Conservation (phyloP, 176 grass and related monocot genomes). For the Sorghum bicolor region DNA sequence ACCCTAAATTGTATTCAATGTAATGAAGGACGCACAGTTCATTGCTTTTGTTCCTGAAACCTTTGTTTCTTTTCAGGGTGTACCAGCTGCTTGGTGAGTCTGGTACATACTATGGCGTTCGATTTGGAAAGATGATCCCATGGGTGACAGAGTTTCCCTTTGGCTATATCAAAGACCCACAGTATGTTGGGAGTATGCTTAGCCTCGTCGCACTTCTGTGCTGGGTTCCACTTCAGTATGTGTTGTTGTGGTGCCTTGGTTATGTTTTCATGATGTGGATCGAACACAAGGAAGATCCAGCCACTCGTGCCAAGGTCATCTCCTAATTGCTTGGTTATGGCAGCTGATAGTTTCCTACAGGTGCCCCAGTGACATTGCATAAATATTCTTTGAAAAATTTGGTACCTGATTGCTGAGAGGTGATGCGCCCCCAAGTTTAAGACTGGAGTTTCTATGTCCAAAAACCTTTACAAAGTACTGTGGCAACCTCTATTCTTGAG, state of each 20-base stretch:
- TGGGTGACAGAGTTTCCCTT: constrained; percentile 91
- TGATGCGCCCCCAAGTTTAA: neutral
- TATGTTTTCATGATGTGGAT: constrained; percentile 86
- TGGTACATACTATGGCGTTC: constrained; percentile 81
- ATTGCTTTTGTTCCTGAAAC: constrained; percentile 10
- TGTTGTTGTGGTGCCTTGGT: constrained; percentile 73
- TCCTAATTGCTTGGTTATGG: constrained; percentile 24
- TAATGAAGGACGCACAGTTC: neutral
- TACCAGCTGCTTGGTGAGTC: constrained; percentile 88
- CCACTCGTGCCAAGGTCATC: constrained; percentile 57
- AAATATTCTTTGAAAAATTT: neutral
- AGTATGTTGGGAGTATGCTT: constrained; percentile 82
- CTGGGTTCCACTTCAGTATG: constrained; percentile 66
- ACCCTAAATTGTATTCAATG: neutral
- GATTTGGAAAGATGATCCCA: constrained; percentile 65
- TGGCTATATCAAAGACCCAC: constrained; percentile 86
- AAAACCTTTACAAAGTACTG: neutral
- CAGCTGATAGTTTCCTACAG: neutral
- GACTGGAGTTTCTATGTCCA: too few relatives aligned
- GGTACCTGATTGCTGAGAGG: neutral
- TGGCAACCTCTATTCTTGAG: neutral
- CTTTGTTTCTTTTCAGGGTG: constrained; percentile 48
- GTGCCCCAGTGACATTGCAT: neutral
- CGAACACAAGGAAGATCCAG: constrained; percentile 69
- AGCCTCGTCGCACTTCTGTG: constrained; percentile 68